Conservation (phyloP, 352 stramenopile genomes). For the Phytopythium vexans region DNA sequence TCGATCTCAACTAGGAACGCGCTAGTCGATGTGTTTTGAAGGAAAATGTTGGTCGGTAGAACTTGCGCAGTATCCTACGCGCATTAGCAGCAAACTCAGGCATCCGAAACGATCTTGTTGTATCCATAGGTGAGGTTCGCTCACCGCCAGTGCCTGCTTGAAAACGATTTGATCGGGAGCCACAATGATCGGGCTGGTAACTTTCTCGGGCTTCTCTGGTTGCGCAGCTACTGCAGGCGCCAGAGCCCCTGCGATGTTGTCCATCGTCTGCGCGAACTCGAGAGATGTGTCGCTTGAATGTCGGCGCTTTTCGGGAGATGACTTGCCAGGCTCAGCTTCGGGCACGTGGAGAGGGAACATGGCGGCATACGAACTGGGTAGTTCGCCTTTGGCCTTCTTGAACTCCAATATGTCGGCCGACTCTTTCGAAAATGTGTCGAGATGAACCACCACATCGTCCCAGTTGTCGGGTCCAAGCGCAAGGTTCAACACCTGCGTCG, state of each 20-base stretch:
- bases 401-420: slow-evolving; percentile 62
- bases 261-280: slow-evolving; percentile 28
- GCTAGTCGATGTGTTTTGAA: slow-evolving; percentile 66
- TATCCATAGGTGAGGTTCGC: slow-evolving; percentile 9
- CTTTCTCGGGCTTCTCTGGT: slow-evolving; percentile 21
- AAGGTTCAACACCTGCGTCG: slow-evolving; percentile 60
- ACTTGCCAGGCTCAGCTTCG: slow-evolving; percentile 43
- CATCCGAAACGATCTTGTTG: slow-evolving; percentile 3
- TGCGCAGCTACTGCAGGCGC: slow-evolving; percentile 5
- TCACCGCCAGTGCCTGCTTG: slow-evolving; percentile 42
- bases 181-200: slow-evolving; percentile 44
- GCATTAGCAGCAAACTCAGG: not conserved
- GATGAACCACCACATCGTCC: slow-evolving; percentile 48
- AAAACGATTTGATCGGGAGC: slow-evolving; percentile 60
- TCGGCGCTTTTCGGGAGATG: slow-evolving; percentile 36
- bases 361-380: slow-evolving; percentile 54
- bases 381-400: slow-evolving; percentile 53
- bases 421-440: slow-evolving; percentile 71
- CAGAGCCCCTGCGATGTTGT: slow-evolving; percentile 14
- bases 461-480: slow-evolving; percentile 39
- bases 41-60: slow-evolving; percentile 68
- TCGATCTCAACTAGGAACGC: slow-evolving; percentile 62
- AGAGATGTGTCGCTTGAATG: slow-evolving; percentile 26
- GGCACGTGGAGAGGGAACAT: slow-evolving; percentile 64
- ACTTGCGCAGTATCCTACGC: slow-evolving; percentile 30